Conservation (phyloP, 805 yeast species). For the Metschnikowia lachancei region DNA sequence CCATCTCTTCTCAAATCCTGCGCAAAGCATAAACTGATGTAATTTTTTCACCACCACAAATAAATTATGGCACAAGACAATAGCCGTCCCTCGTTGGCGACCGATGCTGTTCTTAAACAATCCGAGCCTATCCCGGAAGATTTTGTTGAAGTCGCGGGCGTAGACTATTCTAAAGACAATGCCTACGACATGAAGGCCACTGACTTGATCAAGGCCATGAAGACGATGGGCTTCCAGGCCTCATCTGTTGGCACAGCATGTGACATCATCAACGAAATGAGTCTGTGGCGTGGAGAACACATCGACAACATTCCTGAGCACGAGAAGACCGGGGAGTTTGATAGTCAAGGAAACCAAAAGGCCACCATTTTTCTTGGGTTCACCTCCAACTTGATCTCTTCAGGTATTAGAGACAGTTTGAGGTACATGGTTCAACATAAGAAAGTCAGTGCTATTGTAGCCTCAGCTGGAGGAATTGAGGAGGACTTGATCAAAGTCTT, state of each 20-base stretch:
- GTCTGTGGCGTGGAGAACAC: constrained; percentile 87
- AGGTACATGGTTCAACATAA: constrained; percentile 89
- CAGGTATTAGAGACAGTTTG: constrained; percentile 90
- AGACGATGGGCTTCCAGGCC: constrained; percentile 96
- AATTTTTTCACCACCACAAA: not conserved
- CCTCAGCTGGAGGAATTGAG: constrained; percentile 98
- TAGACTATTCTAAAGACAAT: constrained; percentile 79
- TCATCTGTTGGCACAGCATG: constrained; percentile 83
- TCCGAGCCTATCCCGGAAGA: constrained; percentile 84
- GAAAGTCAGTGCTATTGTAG: constrained; percentile 90
- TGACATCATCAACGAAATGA: constrained; percentile 89
- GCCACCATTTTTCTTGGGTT: constrained; percentile 93
- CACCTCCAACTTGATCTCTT: constrained; percentile 92
- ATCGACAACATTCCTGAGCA: constrained; percentile 66
- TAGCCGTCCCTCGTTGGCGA: constrained; percentile 62
- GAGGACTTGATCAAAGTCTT: constrained; percentile 95
- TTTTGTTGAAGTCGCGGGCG: constrained; percentile 77
- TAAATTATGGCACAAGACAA: constrained; percentile 8
- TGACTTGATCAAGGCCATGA: constrained; percentile 80
- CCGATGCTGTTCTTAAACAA: constrained; percentile 87
- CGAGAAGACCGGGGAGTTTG: constrained; percentile 66
- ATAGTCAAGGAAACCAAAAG: constrained; percentile 72
- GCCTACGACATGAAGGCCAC: constrained; percentile 77
- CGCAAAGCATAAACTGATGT: constrained; percentile 1
- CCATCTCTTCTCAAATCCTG: constrained; percentile 3